Conservation (phyloP, 108 stramenopile genomes). For the Aurantiochytrium sp. region DNA sequence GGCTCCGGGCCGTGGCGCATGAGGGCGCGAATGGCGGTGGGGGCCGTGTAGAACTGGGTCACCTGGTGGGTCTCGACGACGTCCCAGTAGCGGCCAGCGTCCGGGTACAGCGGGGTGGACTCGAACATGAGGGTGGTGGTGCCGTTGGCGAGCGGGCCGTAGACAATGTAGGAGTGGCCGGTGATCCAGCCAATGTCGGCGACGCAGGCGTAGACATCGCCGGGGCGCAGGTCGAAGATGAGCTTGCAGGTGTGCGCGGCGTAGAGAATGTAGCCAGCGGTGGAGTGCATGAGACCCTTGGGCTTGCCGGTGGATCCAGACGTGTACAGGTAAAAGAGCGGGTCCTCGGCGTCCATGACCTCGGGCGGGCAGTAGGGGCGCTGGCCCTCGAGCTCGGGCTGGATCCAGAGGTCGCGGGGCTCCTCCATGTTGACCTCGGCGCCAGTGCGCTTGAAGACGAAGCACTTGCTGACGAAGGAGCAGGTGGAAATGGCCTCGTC, state of each 20-base stretch:
- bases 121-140: slow-evolving; percentile 90
- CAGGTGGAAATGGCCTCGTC: slow-evolving; percentile 70
- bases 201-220: slow-evolving; percentile 92
- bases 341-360: slow-evolving; percentile 89
- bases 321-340: slow-evolving; percentile 93
- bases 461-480: slow-evolving; percentile 68
- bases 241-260: slow-evolving; percentile 75
- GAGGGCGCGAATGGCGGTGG: slow-evolving; percentile 91
- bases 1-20: slow-evolving; percentile 83
- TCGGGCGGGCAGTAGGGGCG: slow-evolving; percentile 93
- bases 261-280: slow-evolving; percentile 87
- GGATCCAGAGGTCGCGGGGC: slow-evolving; percentile 40
- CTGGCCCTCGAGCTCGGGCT: slow-evolving; percentile 53
- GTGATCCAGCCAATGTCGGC: slow-evolving; percentile 96
- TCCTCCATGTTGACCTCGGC: slow-evolving; percentile 81
- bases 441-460: slow-evolving; percentile 77
- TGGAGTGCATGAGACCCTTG: slow-evolving; percentile 87
- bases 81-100: slow-evolving; percentile 87
- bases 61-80: slow-evolving; percentile 81
- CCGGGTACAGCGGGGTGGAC: slow-evolving; percentile 84
- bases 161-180: slow-evolving; percentile 92
- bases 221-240: slow-evolving; percentile 68
- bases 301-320: slow-evolving; percentile 86
- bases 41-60: slow-evolving; percentile 83
- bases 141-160: slow-evolving; percentile 88